Evolutionary conservation across 139 green algal species (phyloP).

Genomic region (Gonium pectorale): DNA sequence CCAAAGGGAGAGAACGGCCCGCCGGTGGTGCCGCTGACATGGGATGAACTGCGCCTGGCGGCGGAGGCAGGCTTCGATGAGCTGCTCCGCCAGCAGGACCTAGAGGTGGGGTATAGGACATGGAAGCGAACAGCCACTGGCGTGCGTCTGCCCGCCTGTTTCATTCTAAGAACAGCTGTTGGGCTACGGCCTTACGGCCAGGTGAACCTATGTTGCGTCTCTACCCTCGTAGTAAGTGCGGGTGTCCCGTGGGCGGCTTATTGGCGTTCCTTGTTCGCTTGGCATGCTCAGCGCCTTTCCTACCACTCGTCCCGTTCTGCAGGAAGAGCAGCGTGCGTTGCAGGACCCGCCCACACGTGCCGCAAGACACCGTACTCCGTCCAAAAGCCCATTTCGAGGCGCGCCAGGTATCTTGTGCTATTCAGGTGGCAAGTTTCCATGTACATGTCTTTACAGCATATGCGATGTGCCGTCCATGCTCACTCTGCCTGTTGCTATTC

Average conservation of each 20-base stretch:
- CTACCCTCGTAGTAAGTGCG: too few species aligned
- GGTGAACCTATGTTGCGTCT: too few species aligned
- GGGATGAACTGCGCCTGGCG: conserved; percentile 68
- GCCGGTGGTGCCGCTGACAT: conserved; percentile 54
- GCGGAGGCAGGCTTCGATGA: conserved; percentile 73
- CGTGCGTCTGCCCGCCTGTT: neutral
- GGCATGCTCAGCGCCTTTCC: too few species aligned
- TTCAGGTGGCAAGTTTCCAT: too few species aligned
- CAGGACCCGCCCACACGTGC: neutral
- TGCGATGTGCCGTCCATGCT: too few species aligned
- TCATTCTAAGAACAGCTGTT: too few species aligned
- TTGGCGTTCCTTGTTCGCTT: too few species aligned
- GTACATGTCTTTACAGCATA: too few species aligned
- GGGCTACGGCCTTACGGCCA: too few species aligned
- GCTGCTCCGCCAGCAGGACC: conserved; percentile 62
- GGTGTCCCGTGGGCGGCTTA: too few species aligned
- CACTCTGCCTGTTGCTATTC: too few species aligned
- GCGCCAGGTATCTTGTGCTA: conserved; percentile 30
- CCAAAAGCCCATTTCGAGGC: conserved; percentile 33
- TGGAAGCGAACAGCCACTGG: neutral
- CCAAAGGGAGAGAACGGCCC: neutral
- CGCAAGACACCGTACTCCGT: conserved; percentile 14
- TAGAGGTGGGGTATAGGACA: neutral
- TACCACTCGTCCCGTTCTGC: neutral
- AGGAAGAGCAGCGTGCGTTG: conserved; percentile 5